phyloP scores from a whole-genome alignment of 495 filamentous ascomycete species.

The Xylaria castorea region DNA sequence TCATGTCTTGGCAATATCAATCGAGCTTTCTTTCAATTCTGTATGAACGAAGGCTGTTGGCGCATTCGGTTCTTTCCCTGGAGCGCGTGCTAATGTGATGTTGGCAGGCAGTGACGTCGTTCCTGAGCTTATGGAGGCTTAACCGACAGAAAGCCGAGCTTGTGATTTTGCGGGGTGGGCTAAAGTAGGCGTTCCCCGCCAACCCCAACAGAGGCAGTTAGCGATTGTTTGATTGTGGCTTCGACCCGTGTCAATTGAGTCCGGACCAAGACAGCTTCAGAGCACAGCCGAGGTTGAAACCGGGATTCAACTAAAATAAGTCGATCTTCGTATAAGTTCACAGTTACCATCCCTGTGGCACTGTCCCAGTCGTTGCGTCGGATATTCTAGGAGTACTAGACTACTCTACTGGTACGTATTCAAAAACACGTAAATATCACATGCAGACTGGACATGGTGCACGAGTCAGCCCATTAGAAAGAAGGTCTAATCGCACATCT shows the following conservation, averaged over 20 bases:
- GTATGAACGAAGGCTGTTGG: background rate
- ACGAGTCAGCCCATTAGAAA: conserved; percentile 5
- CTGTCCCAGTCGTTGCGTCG: background rate
- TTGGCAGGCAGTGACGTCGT: conserved; percentile 36
- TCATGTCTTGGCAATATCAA: background rate
- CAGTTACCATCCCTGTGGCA: background rate
- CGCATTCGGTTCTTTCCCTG: background rate
- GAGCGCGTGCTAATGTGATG: conserved; percentile 3
- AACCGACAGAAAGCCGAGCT: conserved; percentile 58
- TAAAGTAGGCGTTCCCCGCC: conserved; percentile 11
- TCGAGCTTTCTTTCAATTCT: background rate
- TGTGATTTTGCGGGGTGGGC: conserved; percentile 60
- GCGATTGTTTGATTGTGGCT: background rate
- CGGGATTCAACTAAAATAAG: background rate
- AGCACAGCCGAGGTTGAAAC: conserved; percentile 19
- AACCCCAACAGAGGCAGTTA: background rate
- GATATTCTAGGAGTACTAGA: background rate
- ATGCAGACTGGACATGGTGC: background rate
- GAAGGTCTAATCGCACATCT: background rate
- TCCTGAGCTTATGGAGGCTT: conserved; percentile 31
- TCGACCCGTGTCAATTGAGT: background rate
- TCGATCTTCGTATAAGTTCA: background rate
- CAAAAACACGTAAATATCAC: conserved; percentile 6
- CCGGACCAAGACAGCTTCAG: conserved; percentile 1
- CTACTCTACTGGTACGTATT: background rate